Conservation (phyloP, 345 rosid species). For the Theobroma cacao region DNA sequence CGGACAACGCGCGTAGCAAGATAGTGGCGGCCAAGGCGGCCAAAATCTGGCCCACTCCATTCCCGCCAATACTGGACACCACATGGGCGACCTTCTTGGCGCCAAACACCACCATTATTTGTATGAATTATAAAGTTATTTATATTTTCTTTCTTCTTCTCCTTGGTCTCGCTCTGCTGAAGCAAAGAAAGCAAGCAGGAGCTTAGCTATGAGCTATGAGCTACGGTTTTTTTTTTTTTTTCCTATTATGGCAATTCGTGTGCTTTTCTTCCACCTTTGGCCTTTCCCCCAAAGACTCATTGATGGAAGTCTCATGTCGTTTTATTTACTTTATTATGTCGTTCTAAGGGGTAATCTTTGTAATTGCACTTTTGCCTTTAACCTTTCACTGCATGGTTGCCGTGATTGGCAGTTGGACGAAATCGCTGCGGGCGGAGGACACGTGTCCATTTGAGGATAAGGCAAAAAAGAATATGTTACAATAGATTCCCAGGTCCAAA, state of each 20-base stretch:
- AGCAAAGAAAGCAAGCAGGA: slow-evolving; percentile 5
- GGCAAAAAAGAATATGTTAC: too few species aligned
- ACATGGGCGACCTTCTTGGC: slow-evolving; percentile 63
- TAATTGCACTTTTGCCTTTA: background rate
- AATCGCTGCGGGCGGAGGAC: slow-evolving; percentile 1
- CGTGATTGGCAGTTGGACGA: background rate
- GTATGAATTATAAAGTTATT: background rate
- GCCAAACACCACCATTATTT: slow-evolving; percentile 53
- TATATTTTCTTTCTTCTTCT: background rate
- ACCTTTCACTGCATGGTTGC: background rate
- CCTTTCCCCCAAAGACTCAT: background rate
- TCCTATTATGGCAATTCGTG: too few species aligned
- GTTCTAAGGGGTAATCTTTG: background rate
- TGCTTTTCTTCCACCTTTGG: too few species aligned
- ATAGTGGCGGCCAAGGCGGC: slow-evolving; percentile 81
- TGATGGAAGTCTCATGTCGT: slow-evolving; percentile 1
- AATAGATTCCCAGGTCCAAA: too few species aligned
- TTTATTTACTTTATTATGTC: background rate
- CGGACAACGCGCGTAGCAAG: slow-evolving; percentile 70
- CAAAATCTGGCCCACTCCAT: slow-evolving; percentile 58
- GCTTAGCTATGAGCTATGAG: background rate
- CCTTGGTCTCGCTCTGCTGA: background rate
- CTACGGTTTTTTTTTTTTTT: background rate
- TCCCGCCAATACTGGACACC: slow-evolving; percentile 61
- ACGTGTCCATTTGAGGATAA: slow-evolving; percentile 23